Percentiles rank a stretch among this genome's conserved stretches.
Evolutionary conservation across 2,329 filamentous ascomycete genomes (phyloP).

Genomic region (Aspergillus fructus): DNA sequence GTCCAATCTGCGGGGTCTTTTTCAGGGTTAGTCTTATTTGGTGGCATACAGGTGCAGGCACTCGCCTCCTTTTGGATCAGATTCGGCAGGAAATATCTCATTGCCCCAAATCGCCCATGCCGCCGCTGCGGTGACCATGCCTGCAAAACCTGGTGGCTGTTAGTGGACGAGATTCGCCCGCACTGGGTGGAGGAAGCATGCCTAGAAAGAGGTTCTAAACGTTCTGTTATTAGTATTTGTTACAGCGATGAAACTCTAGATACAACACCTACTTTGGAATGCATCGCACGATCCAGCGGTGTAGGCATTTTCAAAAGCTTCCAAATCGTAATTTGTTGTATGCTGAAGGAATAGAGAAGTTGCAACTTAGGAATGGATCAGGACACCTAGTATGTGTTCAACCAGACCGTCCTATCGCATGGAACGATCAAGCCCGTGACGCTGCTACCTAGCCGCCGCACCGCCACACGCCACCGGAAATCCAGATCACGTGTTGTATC

Average conservation of each 20-base stretch:
- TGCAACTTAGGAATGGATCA: background rate
- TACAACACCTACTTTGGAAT: slow-evolving; percentile 60
- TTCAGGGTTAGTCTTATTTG: slow-evolving; percentile 10
- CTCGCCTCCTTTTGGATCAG: slow-evolving; percentile 74
- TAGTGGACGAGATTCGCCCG: slow-evolving; percentile 17
- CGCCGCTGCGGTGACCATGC: slow-evolving; percentile 76
- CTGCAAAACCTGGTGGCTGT: slow-evolving; percentile 67
- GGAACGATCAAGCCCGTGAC: background rate
- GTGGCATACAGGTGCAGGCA: background rate
- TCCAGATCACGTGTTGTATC: background rate
- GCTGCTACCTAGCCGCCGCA: slow-evolving; percentile 12
- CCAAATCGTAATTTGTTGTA: background rate
- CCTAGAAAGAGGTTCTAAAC: slow-evolving; percentile 68
- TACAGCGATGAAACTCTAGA: background rate
- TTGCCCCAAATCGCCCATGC: slow-evolving; percentile 82
- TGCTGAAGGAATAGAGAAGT: background rate
- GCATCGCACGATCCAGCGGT: slow-evolving; percentile 65
- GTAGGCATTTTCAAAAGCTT: slow-evolving; percentile 60
- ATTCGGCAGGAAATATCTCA: slow-evolving; percentile 73
- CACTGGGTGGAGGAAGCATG: slow-evolving; percentile 37
- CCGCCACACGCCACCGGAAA: slow-evolving; percentile 10
- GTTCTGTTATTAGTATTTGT: slow-evolving; percentile 18
- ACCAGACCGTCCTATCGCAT: background rate
- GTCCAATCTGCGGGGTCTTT: slow-evolving; percentile 72
- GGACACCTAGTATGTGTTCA: background rate